Evolutionary conservation across 2,329 filamentous ascomycete genomes (phyloP), one percentile per base, ranked within the genome.

Genomic region (Aspergillus sojae): DNA sequence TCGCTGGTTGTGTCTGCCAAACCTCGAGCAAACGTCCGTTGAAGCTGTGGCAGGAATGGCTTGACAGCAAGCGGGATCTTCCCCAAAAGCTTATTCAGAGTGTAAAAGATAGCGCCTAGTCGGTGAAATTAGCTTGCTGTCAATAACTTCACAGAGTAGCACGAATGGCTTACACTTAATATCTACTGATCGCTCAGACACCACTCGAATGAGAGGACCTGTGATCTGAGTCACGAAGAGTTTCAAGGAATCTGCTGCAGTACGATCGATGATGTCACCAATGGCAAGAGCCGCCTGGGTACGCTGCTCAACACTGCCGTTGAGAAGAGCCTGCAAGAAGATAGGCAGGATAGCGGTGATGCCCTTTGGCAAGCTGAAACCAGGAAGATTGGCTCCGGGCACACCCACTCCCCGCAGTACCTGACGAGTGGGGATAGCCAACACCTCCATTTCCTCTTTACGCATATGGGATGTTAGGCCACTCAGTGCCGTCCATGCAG

Each of bases 211-310:
- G 60, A 99, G 87, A 26, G 96, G 95, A 75, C 95, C 95, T 5
- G 96, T 98, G 71, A 99, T 97, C 74, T 97, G 94, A 34, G 94
- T 97, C 64, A 99, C 95, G 73, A 96, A 98, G 9, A 94, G 93
- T 79, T 95, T 96, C 66, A 99, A 83, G 23, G 94, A 89, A 63
- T 93, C 90, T 69, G 93, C 88, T 77, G 90, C 94, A 30, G 95
- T 96, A 62, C 95, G 89, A 80, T 98, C 95, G 68, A 98, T 91
- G 69, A 99, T 91, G 75, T 99, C 96, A 2, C 94, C 96, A 70
- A 99, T 96, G 62, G 92, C 95, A 66, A 98, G 84, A 53, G 96
- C 95, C 62, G 95, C 89, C 76, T 96, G 92, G 30, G 93, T 95
- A 76, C 94, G 88, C 81, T 99, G 95, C 5, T 99, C 95, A 19